These are phyloP conservation scores for Alternaria incomplexa DNA, from an alignment of 2,329 filamentous ascomycete genomes.

Conservation along the genomic window DNA sequence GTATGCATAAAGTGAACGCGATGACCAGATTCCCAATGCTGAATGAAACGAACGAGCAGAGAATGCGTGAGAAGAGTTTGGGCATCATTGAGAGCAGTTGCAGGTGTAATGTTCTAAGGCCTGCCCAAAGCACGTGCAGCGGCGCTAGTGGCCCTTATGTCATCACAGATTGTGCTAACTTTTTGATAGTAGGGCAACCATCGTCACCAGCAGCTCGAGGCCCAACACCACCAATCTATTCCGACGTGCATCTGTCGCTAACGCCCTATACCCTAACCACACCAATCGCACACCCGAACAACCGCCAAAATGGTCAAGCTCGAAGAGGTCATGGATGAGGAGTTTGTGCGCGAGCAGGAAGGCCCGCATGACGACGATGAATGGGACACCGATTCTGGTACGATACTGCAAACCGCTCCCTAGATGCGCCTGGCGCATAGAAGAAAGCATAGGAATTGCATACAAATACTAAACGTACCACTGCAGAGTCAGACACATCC, in stretches of 20 bases:
- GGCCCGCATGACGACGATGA: constrained; percentile 79
- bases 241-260: not conserved
- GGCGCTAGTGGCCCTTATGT: not conserved
- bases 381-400: constrained; percentile 93
- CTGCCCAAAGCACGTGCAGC: not conserved
- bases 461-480: not conserved
- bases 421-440: not conserved
- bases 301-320: constrained; percentile 84
- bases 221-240: constrained; percentile 10
- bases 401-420: constrained; percentile 57
- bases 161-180: constrained; percentile 1
- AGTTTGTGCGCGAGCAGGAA: constrained; percentile 76
- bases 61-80: not conserved
- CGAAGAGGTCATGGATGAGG: constrained; percentile 95
- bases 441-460: not conserved
- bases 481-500: constrained; percentile 78
- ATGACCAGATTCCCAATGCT: not conserved
- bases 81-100: not conserved
- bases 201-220: constrained; percentile 7
- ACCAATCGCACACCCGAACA: not conserved
- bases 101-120: not conserved
- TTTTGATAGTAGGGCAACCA: constrained; percentile 8
- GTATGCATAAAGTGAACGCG: not conserved
- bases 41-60: not conserved
- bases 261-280: not conserved